Conservation (phyloP, 169 alveolate genomes). For the Plasmodium cynomolgi region DNA sequence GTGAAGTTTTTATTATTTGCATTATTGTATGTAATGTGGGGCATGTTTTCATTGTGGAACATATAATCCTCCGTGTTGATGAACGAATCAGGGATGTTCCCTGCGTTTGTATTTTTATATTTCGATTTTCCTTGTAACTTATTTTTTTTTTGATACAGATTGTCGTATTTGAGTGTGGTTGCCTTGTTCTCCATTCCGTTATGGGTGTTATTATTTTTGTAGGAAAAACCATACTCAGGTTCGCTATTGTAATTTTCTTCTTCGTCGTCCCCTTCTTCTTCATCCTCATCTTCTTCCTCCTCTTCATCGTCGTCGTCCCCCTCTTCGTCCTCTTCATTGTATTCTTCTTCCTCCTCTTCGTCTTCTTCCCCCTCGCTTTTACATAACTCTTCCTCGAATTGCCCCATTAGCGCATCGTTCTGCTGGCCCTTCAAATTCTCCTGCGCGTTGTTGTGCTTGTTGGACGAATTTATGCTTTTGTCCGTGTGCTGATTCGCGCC, state of each 20-base stretch:
- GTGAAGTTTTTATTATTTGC: background rate
- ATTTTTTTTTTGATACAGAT: background rate
- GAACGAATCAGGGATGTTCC: background rate
- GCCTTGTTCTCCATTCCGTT: background rate
- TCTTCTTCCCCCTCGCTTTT: constrained; percentile 31
- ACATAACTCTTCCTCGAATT: background rate
- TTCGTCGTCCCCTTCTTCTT: constrained; percentile 6
- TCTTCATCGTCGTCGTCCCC: background rate
- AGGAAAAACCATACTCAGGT: background rate
- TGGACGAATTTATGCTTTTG: background rate
- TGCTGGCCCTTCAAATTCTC: background rate
- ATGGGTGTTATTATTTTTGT: background rate
- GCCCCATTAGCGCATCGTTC: background rate
- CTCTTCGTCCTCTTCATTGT: constrained; percentile 21
- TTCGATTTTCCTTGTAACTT: background rate
- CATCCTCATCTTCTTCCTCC: constrained; percentile 10
- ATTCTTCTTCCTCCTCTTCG: constrained; percentile 28
- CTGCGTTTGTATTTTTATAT: background rate
- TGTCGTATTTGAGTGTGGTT: background rate
- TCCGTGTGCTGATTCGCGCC: background rate
- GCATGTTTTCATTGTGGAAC: background rate
- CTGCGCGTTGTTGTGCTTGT: background rate
- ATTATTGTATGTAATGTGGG: background rate
- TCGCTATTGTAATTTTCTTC: constrained; percentile 7
- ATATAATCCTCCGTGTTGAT: background rate